A percentile compares a stretch with the other conserved stretches of the same genome.
phyloP scores from a whole-genome alignment of 1,284 basidiomycete species.

The Xerocomus tenax region DNA sequence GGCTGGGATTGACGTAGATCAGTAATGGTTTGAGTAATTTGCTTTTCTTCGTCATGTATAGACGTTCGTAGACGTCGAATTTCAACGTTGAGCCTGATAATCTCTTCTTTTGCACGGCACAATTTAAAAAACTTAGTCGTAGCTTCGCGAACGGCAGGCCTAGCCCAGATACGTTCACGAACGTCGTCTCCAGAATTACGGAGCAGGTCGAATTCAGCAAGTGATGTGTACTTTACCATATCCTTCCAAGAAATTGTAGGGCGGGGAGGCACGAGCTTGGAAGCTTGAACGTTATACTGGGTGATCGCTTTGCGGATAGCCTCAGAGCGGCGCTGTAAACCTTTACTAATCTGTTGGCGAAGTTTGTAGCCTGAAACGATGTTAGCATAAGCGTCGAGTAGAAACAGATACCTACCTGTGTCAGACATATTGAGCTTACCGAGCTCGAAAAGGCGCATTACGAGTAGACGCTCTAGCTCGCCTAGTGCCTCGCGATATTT shows the following conservation, averaged over 20 bases:
- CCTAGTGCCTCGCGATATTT: neutral
- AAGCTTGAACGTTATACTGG: neutral
- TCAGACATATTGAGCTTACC: neutral
- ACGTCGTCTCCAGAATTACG: neutral
- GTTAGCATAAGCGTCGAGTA: too few species aligned
- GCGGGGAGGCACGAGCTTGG: neutral
- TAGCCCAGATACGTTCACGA: neutral
- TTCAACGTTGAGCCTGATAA: neutral
- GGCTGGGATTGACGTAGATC: too few species aligned
- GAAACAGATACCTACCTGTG: neutral
- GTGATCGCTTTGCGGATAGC: neutral
- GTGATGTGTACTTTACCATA: neutral
- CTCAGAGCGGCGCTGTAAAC: neutral
- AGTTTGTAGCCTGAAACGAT: neutral
- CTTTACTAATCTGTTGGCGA: neutral
- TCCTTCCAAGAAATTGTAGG: neutral
- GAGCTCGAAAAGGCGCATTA: neutral
- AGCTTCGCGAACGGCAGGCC: neutral
- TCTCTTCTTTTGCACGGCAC: neutral
- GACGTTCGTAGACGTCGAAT: too few species aligned
- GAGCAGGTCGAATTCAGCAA: neutral
- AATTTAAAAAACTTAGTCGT: neutral
- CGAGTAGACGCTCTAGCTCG: neutral
- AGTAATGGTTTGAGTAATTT: too few species aligned
- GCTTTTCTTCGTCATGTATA: too few species aligned